Conservation (phyloP, 2,329 filamentous ascomycete species). For the Aspergillus oerlinghausenensis region DNA sequence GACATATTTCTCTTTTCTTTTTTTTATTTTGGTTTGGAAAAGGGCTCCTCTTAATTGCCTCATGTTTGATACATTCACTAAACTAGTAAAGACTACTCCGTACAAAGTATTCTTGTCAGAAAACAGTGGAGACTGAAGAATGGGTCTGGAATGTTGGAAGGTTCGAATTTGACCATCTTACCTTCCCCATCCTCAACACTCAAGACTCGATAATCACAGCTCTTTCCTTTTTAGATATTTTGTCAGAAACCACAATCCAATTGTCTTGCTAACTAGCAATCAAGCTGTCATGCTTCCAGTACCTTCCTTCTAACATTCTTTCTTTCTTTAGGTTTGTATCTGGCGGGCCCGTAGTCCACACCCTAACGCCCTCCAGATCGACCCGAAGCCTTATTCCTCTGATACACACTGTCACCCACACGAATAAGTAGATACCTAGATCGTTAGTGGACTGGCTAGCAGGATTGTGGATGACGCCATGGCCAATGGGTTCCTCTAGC, state of each 20-base stretch:
- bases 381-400: slow-evolving; percentile 15
- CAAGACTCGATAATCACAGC: not conserved
- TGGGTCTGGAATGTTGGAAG: not conserved
- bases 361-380: slow-evolving; percentile 20
- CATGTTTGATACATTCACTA: not conserved
- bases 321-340: slow-evolving; percentile 5
- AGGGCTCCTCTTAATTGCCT: not conserved
- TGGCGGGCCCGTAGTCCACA: slow-evolving; percentile 10
- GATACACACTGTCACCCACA: not conserved
- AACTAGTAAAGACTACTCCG: not conserved
- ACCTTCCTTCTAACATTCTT: not conserved
- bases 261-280: slow-evolving; percentile 12
- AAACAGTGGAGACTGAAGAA: not conserved
- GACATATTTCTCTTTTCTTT: slow-evolving; percentile 10
- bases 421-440: not conserved
- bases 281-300: not conserved
- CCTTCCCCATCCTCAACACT: not conserved
- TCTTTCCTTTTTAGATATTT: not conserved
- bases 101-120: not conserved
- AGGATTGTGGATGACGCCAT: slow-evolving; percentile 4
- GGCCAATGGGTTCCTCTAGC: slow-evolving; percentile 7
- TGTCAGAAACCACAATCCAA: slow-evolving; percentile 3
- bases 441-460: slow-evolving; percentile 6
- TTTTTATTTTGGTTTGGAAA: not conserved
- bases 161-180: not conserved